Evolutionary conservation across 352 stramenopile genomes (phyloP).

Genomic region (Pythium plurisporium): DNA sequence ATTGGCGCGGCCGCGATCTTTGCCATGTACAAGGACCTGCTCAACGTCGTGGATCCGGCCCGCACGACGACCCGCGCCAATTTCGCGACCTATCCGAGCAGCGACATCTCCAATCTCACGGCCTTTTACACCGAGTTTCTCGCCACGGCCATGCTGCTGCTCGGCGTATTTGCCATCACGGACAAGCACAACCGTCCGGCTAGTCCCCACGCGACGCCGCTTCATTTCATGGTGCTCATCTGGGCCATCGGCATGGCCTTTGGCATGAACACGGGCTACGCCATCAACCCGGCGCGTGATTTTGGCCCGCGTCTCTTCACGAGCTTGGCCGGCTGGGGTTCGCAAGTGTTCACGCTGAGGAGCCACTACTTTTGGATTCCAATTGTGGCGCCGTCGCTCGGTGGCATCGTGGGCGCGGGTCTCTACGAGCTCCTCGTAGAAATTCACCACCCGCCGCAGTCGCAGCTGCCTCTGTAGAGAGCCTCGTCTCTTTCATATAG

Average conservation of each 20-base stretch:
- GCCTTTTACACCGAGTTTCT: slow-evolving; percentile 51
- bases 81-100: slow-evolving; percentile 50
- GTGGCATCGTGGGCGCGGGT: slow-evolving; percentile 33
- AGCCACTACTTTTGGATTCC: slow-evolving; percentile 64
- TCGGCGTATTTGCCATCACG: slow-evolving; percentile 36
- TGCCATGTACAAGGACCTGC: slow-evolving; percentile 42
- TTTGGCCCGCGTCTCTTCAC: slow-evolving; percentile 49
- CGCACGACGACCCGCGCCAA: slow-evolving; percentile 29
- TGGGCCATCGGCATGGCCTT: slow-evolving; percentile 38
- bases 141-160: slow-evolving; percentile 33
- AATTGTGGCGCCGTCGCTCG: slow-evolving; percentile 40
- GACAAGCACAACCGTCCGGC: slow-evolving; percentile 46
- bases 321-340: slow-evolving; percentile 44
- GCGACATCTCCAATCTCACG: slow-evolving; percentile 31
- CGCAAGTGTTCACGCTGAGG: slow-evolving; percentile 43
- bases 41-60: slow-evolving; percentile 46
- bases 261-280: slow-evolving; percentile 35
- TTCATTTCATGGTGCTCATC: slow-evolving; percentile 30
- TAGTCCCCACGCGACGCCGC: slow-evolving; percentile 15
- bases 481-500: not conserved
- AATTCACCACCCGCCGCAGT: slow-evolving; percentile 28
- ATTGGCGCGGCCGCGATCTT: slow-evolving; percentile 38
- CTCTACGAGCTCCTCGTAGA: slow-evolving; percentile 45
- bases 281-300: slow-evolving; percentile 45
- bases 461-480: not conserved